These are phyloP conservation scores for Exophiala oligosperma DNA, from an alignment of 2,329 filamentous ascomycete genomes.

Conservation along the genomic window DNA sequence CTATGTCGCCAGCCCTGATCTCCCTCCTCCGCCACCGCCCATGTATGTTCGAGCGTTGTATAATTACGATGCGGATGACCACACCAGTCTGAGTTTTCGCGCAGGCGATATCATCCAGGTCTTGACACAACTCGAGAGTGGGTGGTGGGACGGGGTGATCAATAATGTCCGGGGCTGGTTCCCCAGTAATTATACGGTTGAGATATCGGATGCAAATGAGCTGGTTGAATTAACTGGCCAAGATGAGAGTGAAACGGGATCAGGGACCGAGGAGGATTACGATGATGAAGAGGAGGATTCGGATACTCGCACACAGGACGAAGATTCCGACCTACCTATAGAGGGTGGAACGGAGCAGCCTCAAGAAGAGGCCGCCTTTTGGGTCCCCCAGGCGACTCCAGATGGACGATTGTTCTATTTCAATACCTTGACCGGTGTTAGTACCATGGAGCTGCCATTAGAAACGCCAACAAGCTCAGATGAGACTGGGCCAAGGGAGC, in stretches of 20 bases:
- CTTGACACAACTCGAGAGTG: constrained; percentile 95
- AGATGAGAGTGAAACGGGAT: constrained; percentile 54
- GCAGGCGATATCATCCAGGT: constrained; percentile 98
- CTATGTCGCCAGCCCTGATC: constrained; percentile 48
- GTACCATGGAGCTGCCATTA: constrained; percentile 88
- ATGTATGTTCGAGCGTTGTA: constrained; percentile 94
- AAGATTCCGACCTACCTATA: constrained; percentile 62
- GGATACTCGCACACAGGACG: constrained; percentile 64
- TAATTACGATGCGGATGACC: constrained; percentile 96
- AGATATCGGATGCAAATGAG: constrained; percentile 72
- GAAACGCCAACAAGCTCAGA: constrained; percentile 80
- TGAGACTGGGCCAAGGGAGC: constrained; percentile 83
- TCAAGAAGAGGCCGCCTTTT: constrained; percentile 89
- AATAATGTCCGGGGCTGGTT: constrained; percentile 98
- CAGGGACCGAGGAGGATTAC: constrained; percentile 60
- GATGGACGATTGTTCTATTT: constrained; percentile 96
- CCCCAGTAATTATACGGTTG: constrained; percentile 96
- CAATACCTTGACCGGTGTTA: constrained; percentile 95
- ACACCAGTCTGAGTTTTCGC: constrained; percentile 93
- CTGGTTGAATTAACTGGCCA: constrained; percentile 48
- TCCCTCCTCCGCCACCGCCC: constrained; percentile 43
- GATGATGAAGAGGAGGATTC: constrained; percentile 68
- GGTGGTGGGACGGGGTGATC: constrained; percentile 99
- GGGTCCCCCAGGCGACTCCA: constrained; percentile 95
- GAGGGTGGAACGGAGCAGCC: constrained; percentile 65